Evolutionary conservation across 1,284 basidiomycete species (phyloP).

Genomic region (Cryptococcus sp.): DNA sequence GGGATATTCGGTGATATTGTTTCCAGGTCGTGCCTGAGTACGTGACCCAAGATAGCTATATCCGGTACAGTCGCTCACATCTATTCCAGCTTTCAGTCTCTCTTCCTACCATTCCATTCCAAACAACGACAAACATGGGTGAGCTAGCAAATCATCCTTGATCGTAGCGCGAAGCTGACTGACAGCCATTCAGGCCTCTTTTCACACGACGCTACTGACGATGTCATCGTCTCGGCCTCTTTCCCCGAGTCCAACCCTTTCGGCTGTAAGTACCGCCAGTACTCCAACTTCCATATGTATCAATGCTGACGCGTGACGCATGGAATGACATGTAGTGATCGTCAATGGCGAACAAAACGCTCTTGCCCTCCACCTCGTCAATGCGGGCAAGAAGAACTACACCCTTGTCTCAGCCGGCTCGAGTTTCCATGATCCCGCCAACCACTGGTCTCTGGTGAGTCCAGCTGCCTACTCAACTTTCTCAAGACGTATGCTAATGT

Average conservation of each 20-base stretch:
- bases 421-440: constrained; percentile 69
- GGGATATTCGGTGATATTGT: too few relatives aligned
- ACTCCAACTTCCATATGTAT: too few relatives aligned
- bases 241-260: constrained; percentile 79
- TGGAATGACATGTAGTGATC: constrained; percentile 64
- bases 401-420: constrained; percentile 71
- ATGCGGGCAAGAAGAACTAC: constrained; percentile 72
- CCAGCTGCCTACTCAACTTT: not conserved
- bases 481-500: not conserved
- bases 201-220: constrained; percentile 39
- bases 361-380: constrained; percentile 68
- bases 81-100: too few relatives aligned
- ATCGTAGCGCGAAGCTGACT: too few relatives aligned
- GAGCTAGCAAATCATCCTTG: too few relatives aligned
- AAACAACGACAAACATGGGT: too few relatives aligned
- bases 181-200: constrained; percentile 31
- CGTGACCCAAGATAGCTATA: too few relatives aligned
- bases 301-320: too few relatives aligned
- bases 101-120: too few relatives aligned
- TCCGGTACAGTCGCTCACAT: too few relatives aligned
- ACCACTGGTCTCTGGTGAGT: constrained; percentile 67
- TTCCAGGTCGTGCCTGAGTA: too few relatives aligned
- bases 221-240: constrained; percentile 63
- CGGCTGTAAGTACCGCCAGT: constrained; percentile 64
- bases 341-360: constrained; percentile 83